phyloP scores from a whole-genome alignment of 2,329 filamentous ascomycete species.

The Penicillium sp. region DNA sequence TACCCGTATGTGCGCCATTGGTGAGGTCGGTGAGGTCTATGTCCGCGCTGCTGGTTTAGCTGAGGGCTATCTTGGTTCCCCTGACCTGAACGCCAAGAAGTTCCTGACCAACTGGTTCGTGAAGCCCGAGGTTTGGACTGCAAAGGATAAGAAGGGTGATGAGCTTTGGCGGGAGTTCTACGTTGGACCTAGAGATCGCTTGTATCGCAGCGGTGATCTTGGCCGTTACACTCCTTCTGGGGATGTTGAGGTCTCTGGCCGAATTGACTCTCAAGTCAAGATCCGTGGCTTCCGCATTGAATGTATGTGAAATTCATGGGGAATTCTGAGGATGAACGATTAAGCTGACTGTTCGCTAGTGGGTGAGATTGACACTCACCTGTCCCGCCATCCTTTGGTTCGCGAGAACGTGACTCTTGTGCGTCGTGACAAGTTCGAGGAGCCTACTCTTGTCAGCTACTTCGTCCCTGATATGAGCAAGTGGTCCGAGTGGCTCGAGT shows the following conservation, averaged over 20 bases:
- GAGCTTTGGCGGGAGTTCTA: conserved; percentile 82
- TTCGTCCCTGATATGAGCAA: conserved; percentile 80
- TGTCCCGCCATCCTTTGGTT: conserved; percentile 75
- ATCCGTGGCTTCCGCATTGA: conserved; percentile 96
- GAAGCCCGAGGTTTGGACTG: conserved; percentile 71
- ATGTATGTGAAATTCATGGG: conserved; percentile 38
- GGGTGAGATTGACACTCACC: conserved; percentile 85
- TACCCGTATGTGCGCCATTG: conserved; percentile 74
- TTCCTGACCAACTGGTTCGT: conserved; percentile 89
- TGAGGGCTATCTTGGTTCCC: conserved; percentile 73
- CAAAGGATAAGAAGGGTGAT: conserved; percentile 61
- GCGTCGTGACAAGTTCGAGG: conserved; percentile 81
- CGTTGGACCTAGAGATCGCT: conserved; percentile 79
- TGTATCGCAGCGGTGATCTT: conserved; percentile 88
- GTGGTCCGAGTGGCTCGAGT: conserved; percentile 72
- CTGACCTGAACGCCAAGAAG: conserved; percentile 72
- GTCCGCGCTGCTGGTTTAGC: conserved; percentile 83
- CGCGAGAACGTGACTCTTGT: conserved; percentile 87
- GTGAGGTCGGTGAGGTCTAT: conserved; percentile 84
- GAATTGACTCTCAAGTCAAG: conserved; percentile 90
- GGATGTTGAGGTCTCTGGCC: conserved; percentile 77
- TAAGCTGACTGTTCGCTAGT: conserved; percentile 45
- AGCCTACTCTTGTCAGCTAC: conserved; percentile 86
- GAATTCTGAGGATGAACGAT: not conserved
- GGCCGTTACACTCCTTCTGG: conserved; percentile 75